phyloP scores from a whole-genome alignment of 768 basidiomycete species.

The Termitomyces titanicus region DNA sequence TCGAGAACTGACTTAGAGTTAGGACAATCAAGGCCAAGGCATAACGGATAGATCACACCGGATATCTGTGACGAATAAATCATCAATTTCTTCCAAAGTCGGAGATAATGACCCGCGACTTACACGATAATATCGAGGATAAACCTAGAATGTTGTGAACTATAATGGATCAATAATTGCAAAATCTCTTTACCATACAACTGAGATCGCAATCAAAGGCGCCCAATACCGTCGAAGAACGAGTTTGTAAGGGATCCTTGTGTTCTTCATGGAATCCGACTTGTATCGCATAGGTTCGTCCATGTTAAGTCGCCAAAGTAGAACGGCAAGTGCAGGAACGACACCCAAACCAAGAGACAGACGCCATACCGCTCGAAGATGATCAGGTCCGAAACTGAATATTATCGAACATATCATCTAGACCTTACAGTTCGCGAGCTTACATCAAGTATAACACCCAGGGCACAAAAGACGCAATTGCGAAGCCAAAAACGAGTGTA shows the following conservation, averaged over 20 bases:
- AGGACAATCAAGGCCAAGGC: background rate
- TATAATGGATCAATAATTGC: background rate
- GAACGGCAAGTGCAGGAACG: constrained; percentile 70
- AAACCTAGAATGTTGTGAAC: constrained; percentile 37
- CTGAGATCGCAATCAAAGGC: constrained; percentile 61
- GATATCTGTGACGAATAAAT: constrained; percentile 38
- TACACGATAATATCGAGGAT: constrained; percentile 77
- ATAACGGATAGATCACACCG: constrained; percentile 36
- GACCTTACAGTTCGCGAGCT: constrained; percentile 13
- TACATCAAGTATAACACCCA: constrained; percentile 86
- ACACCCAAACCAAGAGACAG: constrained; percentile 78
- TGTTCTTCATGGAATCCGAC: constrained; percentile 72
- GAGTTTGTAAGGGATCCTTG: constrained; percentile 69
- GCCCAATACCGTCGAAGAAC: constrained; percentile 77
- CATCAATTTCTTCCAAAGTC: background rate
- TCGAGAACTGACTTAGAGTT: constrained; percentile 48
- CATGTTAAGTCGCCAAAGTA: constrained; percentile 83
- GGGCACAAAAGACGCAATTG: constrained; percentile 73
- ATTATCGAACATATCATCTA: too few species aligned
- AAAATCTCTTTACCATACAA: constrained; percentile 59
- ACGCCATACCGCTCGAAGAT: constrained; percentile 72
- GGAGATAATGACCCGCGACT: constrained; percentile 15
- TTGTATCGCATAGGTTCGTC: constrained; percentile 69
- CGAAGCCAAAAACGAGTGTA: constrained; percentile 83
- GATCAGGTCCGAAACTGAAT: constrained; percentile 48